Base-by-base conservation (phyloP, 2,329 filamentous ascomycete species). In the Nannizzia gypsea region DNA sequence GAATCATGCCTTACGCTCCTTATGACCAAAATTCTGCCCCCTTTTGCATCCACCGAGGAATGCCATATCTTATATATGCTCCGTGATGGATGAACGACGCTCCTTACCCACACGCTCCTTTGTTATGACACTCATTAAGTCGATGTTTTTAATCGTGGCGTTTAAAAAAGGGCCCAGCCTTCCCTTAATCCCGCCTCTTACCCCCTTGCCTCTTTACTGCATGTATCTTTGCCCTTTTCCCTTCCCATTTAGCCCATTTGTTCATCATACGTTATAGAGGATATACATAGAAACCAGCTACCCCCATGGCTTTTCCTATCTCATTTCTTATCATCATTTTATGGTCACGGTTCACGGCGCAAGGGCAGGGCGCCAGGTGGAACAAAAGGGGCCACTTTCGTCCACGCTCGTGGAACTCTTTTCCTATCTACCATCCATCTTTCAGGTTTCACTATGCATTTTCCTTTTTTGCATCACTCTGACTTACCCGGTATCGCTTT, bases 121-220 rank as follows among this genome's bases (percentile, higher is more conserved):
- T 62, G 17, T 59, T 56, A 60, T 57, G 59, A 58, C 61, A 34
- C 56, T 62, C 61, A 40, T 60, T 62, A 34, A 55, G 8, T 5
- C 24, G 17, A 55, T 55, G 6, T 55, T 55, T 55, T 55, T 56
- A 56, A 38, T 56, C 31, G 22, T 13, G 31, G 54, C 54, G 28
- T 31, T 31, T 24, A n/a, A 13, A 28, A 34, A 31, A 34, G n/a
- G 20, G 9, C 26, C 48, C 11, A 52, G 24, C n/a, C 24, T 52
- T 52, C 28, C 48, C 26, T 52, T 52, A 5, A 6, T 15, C 3
- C 28, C 8, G 11, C 26, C n/a, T n/a, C n/a, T n/a, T n/a, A n/a
- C n/a, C n/a, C n/a, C n/a, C n/a, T n/a, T n/a, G n/a, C n/a, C n/a
- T n/a, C n/a, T n/a, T n/a, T n/a, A n/a, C n/a, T n/a, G n/a, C n/a